Evolutionary conservation across 345 rosid genomes (phyloP), one percentile per base, ranked within the genome.

Genomic region (Hibiscus mutabilis): DNA sequence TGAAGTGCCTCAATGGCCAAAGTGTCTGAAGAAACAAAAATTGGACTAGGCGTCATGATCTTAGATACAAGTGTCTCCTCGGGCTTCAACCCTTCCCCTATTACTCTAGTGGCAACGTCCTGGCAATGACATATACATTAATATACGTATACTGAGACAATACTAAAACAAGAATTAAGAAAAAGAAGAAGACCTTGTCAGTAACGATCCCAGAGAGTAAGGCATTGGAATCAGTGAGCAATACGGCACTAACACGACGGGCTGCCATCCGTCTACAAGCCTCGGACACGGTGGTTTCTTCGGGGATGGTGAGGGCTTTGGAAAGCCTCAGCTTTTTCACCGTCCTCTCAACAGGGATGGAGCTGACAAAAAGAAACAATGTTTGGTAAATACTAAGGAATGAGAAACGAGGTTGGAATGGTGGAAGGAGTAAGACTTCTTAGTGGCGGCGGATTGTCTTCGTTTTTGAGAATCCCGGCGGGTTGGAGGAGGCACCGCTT

Each of bases 211-310:
- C 99, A 0, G 95, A 96, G 29, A 96, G 92, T 74, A 96, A 80
- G 29, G 97, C 98, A 79, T 87, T 89, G 18, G 98, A 76, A 79
- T 96, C 98, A 10, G 99, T 92, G 66, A 96, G 83, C 68, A 96
- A 78, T 71, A 90, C 94, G 0, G 99, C 97, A 70, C 91, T 90
- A 0, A 96, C 93, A 27, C 99, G 91, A 10, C 99, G 87, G 75
- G 98, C 86, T 3, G 98, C 89, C 99, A 96, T 96, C 60, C 99
- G 76, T 29, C 92, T 75, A 76, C 96, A 96, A 47, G 99, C 98
- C 68, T 96, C 98, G 0, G 76, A 92, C 22, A 96, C 93, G 0
- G 90, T 86, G 42, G 98, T 92, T 24, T 91, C 97, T 74, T 92
- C 99, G 0, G 99, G 98, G 67, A 96, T 85, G 6, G 99, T 96